Percentiles rank a stretch among this genome's conserved stretches.
These are phyloP conservation scores for Ophiostoma pallidulum DNA, from an alignment of 2,329 filamentous ascomycete genomes.

Conservation along the genomic window DNA sequence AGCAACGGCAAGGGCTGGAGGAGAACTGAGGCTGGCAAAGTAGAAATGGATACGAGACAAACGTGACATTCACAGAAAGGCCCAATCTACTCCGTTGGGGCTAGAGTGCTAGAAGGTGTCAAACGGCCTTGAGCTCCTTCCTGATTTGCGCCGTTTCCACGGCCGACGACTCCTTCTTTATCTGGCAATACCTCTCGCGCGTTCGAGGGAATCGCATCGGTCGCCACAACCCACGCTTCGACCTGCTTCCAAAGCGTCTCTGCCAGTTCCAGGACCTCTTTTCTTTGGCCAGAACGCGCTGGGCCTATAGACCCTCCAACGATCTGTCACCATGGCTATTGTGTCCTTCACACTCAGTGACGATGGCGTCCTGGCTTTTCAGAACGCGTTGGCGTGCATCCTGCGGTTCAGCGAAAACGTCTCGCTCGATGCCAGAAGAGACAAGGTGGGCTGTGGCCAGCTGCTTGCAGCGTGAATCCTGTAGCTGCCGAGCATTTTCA, in stretches of 20 bases:
- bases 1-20: too few species aligned
- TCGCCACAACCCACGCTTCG: too few species aligned
- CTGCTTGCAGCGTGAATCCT: background rate
- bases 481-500: too few species aligned
- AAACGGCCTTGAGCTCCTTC: background rate
- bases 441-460: slow-evolving; percentile 41
- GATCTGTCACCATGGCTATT: slow-evolving; percentile 42
- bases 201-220: too few species aligned
- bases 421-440: slow-evolving; percentile 60
- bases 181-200: too few species aligned
- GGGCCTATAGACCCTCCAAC: background rate
- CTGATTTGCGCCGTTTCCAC: background rate
- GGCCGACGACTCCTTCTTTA: background rate
- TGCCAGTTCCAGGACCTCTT: too few species aligned
- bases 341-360: slow-evolving; percentile 65
- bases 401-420: slow-evolving; percentile 74
- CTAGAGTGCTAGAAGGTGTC: too few species aligned
- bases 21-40: too few species aligned
- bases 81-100: too few species aligned
- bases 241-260: background rate
- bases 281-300: too few species aligned
- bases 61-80: too few species aligned
- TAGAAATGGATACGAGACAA: too few species aligned
- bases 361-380: slow-evolving; percentile 59
- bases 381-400: slow-evolving; percentile 65